Conservation (phyloP, 345 rosid genomes). For the Lagerstroemia speciosa region DNA sequence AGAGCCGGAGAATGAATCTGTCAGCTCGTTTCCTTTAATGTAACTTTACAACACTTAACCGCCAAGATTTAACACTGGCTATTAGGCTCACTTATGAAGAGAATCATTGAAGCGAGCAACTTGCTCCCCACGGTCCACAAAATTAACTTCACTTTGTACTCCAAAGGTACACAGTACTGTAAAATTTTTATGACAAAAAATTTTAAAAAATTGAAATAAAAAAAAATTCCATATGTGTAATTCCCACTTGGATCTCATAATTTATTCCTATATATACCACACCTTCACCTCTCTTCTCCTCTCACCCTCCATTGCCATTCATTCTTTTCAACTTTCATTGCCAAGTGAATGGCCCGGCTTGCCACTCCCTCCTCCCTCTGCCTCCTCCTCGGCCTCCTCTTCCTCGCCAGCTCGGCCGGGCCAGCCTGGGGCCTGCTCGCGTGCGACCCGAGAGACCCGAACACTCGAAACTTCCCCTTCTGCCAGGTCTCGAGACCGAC, state of each 20-base stretch:
- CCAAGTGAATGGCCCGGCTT: constrained; percentile 1
- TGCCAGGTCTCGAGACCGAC: constrained; percentile 42
- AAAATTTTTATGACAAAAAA: neutral
- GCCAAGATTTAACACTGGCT: neutral
- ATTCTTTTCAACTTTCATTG: neutral
- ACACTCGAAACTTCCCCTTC: constrained; percentile 36
- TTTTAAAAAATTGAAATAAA: neutral
- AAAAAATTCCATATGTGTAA: neutral
- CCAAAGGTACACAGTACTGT: neutral
- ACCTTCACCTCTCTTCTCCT: neutral
- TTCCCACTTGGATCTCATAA: neutral
- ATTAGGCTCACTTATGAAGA: neutral
- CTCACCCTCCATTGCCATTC: constrained; percentile 3
- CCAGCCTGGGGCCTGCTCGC: constrained; percentile 42
- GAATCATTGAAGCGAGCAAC: neutral
- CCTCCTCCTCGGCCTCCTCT: constrained; percentile 21
- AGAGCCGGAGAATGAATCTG: no score
- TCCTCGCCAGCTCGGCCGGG: constrained; percentile 2
- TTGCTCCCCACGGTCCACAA: neutral
- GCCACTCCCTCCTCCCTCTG: constrained; percentile 2
- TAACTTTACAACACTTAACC: neutral
- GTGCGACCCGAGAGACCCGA: constrained; percentile 41
- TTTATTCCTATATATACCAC: neutral
- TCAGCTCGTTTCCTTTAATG: neutral
- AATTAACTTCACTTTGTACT: neutral